Conservation (phyloP, 2,329 filamentous ascomycete genomes). For the Sporothrix mexicana region DNA sequence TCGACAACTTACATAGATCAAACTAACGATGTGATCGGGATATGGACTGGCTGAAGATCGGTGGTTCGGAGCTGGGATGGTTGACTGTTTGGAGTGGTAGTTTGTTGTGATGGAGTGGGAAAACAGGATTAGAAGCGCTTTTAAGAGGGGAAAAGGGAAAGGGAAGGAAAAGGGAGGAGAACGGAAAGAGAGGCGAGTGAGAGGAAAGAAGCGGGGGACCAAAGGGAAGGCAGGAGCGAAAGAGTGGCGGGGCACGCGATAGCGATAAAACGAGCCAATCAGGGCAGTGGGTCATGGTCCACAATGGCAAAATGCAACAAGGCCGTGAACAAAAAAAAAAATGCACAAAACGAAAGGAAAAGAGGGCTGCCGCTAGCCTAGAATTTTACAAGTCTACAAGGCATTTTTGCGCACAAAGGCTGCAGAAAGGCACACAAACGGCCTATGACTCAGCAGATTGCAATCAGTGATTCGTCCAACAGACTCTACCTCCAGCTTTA, state of each 20-base stretch:
- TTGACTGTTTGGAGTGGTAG: conserved; percentile 24
- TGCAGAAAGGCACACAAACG: background rate
- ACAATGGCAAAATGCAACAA: conserved; percentile 31
- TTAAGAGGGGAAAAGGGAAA: conserved; percentile 24
- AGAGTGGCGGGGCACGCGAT: conserved; percentile 39
- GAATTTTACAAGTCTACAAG: background rate
- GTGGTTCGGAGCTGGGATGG: conserved; percentile 4
- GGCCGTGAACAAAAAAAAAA: conserved; percentile 23
- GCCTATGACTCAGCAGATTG: conserved; percentile 13
- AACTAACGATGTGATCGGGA: conserved; percentile 13
- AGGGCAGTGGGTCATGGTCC: conserved; percentile 5
- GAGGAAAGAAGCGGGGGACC: conserved; percentile 31
- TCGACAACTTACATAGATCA: conserved; percentile 27
- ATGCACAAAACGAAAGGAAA: background rate
- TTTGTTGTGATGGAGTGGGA: conserved; percentile 21
- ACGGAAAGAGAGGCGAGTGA: conserved; percentile 28
- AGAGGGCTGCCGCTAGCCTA: conserved; percentile 20
- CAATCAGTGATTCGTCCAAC: conserved; percentile 2
- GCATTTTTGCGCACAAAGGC: conserved; percentile 5
- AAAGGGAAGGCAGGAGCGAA: conserved; percentile 25
- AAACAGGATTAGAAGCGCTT: conserved; percentile 26
- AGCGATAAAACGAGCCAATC: conserved; percentile 31
- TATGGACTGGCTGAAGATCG: conserved; percentile 10
- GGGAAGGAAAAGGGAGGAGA: conserved; percentile 30
- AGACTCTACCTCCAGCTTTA: background rate